Evolutionary conservation across 148 eudicot genomes (phyloP).

Genomic region (Cornus kousa): DNA sequence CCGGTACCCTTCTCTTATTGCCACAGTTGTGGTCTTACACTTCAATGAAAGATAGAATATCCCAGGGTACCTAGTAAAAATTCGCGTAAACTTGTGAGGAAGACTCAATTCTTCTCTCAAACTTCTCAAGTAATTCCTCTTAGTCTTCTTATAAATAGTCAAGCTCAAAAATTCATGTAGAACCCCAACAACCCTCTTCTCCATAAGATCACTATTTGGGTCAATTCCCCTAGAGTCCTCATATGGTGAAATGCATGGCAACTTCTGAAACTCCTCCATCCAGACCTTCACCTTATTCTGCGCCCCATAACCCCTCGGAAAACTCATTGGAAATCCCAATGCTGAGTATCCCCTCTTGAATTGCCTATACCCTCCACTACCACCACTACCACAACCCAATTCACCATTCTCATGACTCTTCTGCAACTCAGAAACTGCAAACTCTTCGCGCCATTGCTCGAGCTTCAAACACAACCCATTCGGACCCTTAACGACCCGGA

Average conservation of each 20-base stretch:
- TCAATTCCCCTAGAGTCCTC: conserved; percentile 73
- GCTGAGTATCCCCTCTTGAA: conserved; percentile 63
- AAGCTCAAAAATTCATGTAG: conserved; percentile 85
- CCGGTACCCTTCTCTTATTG: conserved; percentile 74
- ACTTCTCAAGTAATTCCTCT: conserved; percentile 75
- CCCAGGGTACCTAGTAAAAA: conserved; percentile 91
- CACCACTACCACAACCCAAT: conserved; percentile 18
- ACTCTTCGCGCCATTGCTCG: conserved; percentile 56
- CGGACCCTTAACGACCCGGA: conserved; percentile 46
- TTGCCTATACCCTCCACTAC: conserved; percentile 32
- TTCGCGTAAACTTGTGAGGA: conserved; percentile 84
- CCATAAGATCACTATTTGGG: conserved; percentile 78
- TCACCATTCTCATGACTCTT: conserved; percentile 41
- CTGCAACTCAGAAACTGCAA: conserved; percentile 63
- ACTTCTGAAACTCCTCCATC: conserved; percentile 97
- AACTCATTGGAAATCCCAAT: conserved; percentile 67
- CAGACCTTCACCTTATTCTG: conserved; percentile 85
- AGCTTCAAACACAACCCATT: conserved; percentile 68
- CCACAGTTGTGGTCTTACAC: conserved; percentile 91
- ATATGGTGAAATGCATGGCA: conserved; percentile 88
- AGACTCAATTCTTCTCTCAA: conserved; percentile 83
- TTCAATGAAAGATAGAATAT: conserved; percentile 89
- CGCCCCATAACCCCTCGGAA: conserved; percentile 84
- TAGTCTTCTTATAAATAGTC: conserved; percentile 88
- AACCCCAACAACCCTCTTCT: conserved; percentile 89